A percentile compares a stretch with the other conserved stretches of the same genome.
phyloP scores from a whole-genome alignment of 768 basidiomycete genomes.

The Terana coerulea region DNA sequence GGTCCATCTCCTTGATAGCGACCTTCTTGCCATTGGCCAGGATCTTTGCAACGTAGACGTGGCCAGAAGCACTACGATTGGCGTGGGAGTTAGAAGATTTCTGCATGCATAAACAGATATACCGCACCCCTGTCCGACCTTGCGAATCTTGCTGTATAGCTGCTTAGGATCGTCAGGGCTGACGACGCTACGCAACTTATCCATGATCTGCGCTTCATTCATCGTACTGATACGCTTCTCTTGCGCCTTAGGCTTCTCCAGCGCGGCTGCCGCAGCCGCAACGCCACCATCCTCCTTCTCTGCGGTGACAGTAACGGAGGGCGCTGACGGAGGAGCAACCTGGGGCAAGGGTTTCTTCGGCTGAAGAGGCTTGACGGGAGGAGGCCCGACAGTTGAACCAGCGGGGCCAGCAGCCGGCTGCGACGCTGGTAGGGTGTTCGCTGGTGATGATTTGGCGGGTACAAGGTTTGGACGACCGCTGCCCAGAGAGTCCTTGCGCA shows the following conservation, averaged over 20 bases:
- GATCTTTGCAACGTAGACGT: slow-evolving; percentile 96
- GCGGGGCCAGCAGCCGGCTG: slow-evolving; percentile 45
- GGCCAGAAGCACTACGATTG: slow-evolving; percentile 86
- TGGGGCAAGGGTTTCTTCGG: slow-evolving; percentile 55
- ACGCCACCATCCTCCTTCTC: slow-evolving; percentile 47
- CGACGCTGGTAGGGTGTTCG: slow-evolving; percentile 39
- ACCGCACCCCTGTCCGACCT: slow-evolving; percentile 95
- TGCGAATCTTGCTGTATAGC: slow-evolving; percentile 95
- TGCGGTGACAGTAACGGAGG: slow-evolving; percentile 12
- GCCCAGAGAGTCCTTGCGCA: slow-evolving; percentile 47
- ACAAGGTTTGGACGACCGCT: slow-evolving; percentile 35
- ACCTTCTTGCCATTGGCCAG: slow-evolving; percentile 82
- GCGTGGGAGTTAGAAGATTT: background rate
- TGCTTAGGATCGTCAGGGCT: slow-evolving; percentile 81
- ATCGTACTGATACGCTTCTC: slow-evolving; percentile 93
- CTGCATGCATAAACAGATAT: slow-evolving; percentile 8
- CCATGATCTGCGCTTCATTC: slow-evolving; percentile 98
- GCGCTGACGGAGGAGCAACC: slow-evolving; percentile 14
- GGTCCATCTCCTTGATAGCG: slow-evolving; percentile 98
- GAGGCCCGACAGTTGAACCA: slow-evolving; percentile 49
- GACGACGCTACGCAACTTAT: slow-evolving; percentile 89
- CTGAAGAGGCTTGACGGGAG: slow-evolving; percentile 72
- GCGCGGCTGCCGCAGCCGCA: slow-evolving; percentile 67
- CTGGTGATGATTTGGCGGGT: slow-evolving; percentile 43
- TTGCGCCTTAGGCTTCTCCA: slow-evolving; percentile 57